Evolutionary conservation across 768 basidiomycete genomes (phyloP), one percentile per base, ranked within the genome.

Genomic region (Suillus cothurnatus): DNA sequence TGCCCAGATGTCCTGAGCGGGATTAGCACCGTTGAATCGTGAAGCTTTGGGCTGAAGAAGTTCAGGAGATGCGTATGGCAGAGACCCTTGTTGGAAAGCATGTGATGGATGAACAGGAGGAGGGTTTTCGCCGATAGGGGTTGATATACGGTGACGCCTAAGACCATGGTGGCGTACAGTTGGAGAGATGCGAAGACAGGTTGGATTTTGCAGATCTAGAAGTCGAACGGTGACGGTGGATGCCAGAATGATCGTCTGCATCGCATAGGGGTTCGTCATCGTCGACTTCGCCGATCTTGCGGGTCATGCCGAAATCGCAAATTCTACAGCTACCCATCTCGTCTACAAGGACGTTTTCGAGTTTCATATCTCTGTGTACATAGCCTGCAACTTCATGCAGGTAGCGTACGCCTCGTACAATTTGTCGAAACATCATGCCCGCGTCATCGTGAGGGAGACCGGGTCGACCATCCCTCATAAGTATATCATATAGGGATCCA

Each of bases 1-100:
- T 0, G 97, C 95, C 97, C 97, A 99, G 34, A 99, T 89, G 68
- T 99, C 97, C 72, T 95, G 93, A 0, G 92, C 87, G 2, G 95
- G 90, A 69, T 86, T 79, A 9, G 72, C 71, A 31, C 75, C 69
- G 31, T 67, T 62, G 21, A 62, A 63, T 36, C 31, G 73, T 3
- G 76, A 78, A 19, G 78, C 75, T 61, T 85, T 86, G 0, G 92
- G 87, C 4, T 87, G 81, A 3, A 97, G 83, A 4, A 97, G 84
- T 73, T 98, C 95, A 6, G 95, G 95, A 0, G 95, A 85, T 1
- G 94, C 92, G 71, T 98, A 98, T 0, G 94, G 95, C 3, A 98
- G 79, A 1, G 95, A 97, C 8, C 95, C 96, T 0, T 91, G 88
- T 47, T 90, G 89, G 71, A 90, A 86, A 45, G 73, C 76, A 34